Evolutionary conservation across 768 basidiomycete species (phyloP).

Genomic region (Mycena pura): DNA sequence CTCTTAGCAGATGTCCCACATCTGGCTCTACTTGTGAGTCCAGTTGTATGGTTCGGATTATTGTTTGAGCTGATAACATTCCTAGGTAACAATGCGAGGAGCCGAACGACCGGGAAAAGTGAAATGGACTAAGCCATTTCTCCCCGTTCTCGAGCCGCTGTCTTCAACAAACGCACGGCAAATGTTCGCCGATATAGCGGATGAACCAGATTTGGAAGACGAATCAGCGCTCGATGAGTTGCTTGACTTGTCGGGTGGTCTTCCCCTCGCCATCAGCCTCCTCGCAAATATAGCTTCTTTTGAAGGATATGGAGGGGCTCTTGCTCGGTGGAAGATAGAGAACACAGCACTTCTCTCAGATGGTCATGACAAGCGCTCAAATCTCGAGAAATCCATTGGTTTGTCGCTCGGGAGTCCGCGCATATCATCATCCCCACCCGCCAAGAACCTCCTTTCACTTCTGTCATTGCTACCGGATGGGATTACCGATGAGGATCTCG

Average conservation of each 20-base stretch:
- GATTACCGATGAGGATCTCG: background rate
- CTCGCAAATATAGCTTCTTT: background rate
- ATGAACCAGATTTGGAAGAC: background rate
- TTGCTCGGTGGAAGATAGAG: background rate
- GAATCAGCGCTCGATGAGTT: background rate
- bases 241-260: background rate
- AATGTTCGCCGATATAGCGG: background rate
- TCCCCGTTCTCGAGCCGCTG: background rate
- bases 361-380: conserved; percentile 1
- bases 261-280: background rate
- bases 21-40: background rate
- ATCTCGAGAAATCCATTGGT: background rate
- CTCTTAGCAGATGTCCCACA: background rate
- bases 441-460: background rate
- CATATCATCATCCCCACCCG: background rate
- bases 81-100: background rate
- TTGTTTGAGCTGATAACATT: background rate
- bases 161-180: background rate
- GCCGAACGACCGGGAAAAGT: background rate
- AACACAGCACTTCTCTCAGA: conserved; percentile 2
- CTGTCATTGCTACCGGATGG: background rate
- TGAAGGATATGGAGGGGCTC: background rate
- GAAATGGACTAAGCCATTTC: background rate
- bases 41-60: background rate
- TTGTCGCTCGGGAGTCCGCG: conserved; percentile 1